Conservation (phyloP, 305 asterid genomes). For the Fraxinus xanthoxyloides region DNA sequence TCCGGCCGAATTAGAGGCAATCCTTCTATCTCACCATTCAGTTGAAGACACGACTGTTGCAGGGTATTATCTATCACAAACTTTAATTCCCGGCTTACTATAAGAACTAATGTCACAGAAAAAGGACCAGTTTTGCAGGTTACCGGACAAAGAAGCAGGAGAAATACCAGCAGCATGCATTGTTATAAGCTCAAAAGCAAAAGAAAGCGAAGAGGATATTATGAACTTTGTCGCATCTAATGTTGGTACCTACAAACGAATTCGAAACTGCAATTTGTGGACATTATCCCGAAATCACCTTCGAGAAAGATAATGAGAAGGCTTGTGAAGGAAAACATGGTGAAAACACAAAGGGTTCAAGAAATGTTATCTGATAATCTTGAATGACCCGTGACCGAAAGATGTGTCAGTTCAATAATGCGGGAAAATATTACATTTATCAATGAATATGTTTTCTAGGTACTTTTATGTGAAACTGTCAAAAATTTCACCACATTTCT, state of each 20-base stretch:
- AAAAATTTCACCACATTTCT: not conserved
- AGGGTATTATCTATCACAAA: slow-evolving; percentile 41
- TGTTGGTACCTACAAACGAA: slow-evolving; percentile 64
- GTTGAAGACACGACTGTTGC: slow-evolving; percentile 91
- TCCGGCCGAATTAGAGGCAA: slow-evolving; percentile 93
- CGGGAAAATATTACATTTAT: not conserved
- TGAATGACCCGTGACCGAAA: not conserved
- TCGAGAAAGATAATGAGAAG: slow-evolving; percentile 90
- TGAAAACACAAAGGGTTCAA: slow-evolving; percentile 17
- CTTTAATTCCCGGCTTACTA: not conserved
- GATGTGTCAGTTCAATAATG: not conserved
- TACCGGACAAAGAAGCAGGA: slow-evolving; percentile 76
- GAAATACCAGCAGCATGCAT: slow-evolving; percentile 83
- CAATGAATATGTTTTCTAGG: not conserved
- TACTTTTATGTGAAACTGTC: not conserved
- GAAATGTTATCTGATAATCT: not conserved
- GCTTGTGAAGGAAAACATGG: slow-evolving; percentile 61
- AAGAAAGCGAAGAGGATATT: slow-evolving; percentile 62
- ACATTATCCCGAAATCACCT: slow-evolving; percentile 71
- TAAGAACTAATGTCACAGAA: not conserved
- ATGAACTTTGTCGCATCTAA: slow-evolving; percentile 56
- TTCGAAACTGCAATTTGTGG: slow-evolving; percentile 66
- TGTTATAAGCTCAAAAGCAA: slow-evolving; percentile 53
- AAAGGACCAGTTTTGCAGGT: slow-evolving; percentile 32
- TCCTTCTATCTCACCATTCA: slow-evolving; percentile 72